Evolutionary conservation across 768 basidiomycete genomes (phyloP), one percentile per base, ranked within the genome.

Genomic region (Mycena filopes): DNA sequence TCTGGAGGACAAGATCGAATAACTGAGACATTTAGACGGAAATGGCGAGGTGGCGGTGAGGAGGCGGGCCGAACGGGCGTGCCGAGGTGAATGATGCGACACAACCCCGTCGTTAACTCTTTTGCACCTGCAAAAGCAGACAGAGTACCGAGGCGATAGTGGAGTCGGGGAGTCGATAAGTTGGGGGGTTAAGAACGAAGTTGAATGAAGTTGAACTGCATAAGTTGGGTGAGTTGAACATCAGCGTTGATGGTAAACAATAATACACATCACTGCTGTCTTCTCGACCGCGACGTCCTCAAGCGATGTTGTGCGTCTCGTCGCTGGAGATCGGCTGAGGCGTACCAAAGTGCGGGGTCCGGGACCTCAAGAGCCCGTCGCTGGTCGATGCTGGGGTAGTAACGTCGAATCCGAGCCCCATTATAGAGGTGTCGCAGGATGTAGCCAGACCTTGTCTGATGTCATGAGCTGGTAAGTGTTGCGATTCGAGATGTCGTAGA

Each of bases 391-490:
- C 13, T n/a, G 28, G 48, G 41, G 40, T 53, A 53, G 28, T 66
- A 66, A 23, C 33, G 42, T 33, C 58, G 47, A 23, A 66, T 16
- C 26, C 65, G 40, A 21, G 1, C 10, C 8, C 64, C 64, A 43
- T 65, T 65, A 45, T 66, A 66, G 50, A 61, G 65, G 49, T 55
- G 36, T 42, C 60, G 42, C 26, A 66, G 36, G 26, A 61, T 55
- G 48, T 66, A 66, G 21, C 65, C 57, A 25, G n/a, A n/a, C n/a
- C n/a, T n/a, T 46, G 38, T 28, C 67, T 61, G 21, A n/a, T n/a
- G 71, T 72, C 53, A 58, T 63, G 15, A 70, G 64, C 63, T 70
- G 71, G 61, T 72, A 70, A 54, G 71, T 72, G 43, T 70, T 72
- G 46, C 65, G 65, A 26, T 66, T 56, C 7, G 70, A 51, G n/a